Percentiles rank a stretch among this genome's conserved stretches.
phyloP scores from a whole-genome alignment of 1,284 basidiomycete species.

The Moesziomyces aphidis region DNA sequence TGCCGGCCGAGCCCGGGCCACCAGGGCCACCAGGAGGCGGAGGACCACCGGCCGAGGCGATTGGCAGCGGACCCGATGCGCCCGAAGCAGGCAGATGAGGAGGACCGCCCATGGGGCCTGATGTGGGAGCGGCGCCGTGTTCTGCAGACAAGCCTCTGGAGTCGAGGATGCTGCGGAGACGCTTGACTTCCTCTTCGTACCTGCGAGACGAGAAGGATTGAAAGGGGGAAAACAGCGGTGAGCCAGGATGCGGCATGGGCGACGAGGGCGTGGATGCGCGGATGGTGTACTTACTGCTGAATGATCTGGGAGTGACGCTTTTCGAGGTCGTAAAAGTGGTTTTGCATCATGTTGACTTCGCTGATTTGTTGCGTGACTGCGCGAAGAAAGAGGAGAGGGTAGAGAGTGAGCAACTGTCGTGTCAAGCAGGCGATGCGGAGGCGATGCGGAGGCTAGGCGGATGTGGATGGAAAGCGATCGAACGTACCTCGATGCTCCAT shows the following conservation, averaged over 20 bases:
- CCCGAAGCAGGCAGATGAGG: conserved; percentile 53
- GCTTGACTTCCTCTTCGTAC: conserved; percentile 79
- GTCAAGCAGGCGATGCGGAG: neutral
- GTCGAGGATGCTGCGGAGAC: conserved; percentile 77
- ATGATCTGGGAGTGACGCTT: conserved; percentile 78
- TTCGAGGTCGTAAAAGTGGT: conserved; percentile 82
- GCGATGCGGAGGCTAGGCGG: too few species aligned
- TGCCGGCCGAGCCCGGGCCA: conserved; percentile 64
- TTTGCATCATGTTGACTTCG: conserved; percentile 62
- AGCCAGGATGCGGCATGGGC: neutral
- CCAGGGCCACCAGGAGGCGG: conserved; percentile 69
- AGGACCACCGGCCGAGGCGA: conserved; percentile 69
- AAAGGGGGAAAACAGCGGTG: neutral
- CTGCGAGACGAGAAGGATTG: conserved; percentile 49
- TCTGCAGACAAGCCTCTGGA: conserved; percentile 50
- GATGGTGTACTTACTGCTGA: conserved; percentile 70
- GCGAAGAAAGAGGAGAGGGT: neutral
- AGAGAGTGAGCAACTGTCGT: conserved; percentile 1
- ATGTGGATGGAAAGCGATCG: conserved; percentile 13
- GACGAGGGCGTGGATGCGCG: neutral
- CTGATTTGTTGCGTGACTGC: conserved; percentile 55
- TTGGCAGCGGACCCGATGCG: conserved; percentile 59
- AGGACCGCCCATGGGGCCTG: conserved; percentile 44
- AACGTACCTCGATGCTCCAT: conserved; percentile 84
- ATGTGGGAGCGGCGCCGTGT: conserved; percentile 39